Evolutionary conservation across 495 filamentous ascomycete species (phyloP).

Genomic region (Schizothecium vesticola): DNA sequence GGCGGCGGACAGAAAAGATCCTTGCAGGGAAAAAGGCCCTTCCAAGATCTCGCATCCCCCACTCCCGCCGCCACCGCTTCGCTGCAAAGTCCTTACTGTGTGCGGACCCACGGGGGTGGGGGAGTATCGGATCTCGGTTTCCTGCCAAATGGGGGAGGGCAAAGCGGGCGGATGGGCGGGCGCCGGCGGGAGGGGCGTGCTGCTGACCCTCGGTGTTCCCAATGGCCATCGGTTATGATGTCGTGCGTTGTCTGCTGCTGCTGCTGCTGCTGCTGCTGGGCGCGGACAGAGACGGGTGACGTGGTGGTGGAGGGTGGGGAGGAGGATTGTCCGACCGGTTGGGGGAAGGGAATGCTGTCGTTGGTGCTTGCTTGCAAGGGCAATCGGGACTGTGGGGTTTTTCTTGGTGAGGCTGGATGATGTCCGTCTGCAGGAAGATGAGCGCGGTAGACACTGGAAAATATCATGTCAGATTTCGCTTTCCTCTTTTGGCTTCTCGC

Average conservation of each 20-base stretch:
- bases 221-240: background rate
- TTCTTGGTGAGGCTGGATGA: background rate
- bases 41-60: background rate
- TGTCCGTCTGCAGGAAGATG: background rate
- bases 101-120: background rate
- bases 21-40: background rate
- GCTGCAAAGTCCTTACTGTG: background rate
- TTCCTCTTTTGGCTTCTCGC: background rate
- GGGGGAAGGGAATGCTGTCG: background rate
- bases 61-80: background rate
- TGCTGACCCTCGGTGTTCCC: background rate
- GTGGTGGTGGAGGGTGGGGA: background rate
- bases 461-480: background rate
- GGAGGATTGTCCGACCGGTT: background rate
- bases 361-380: background rate
- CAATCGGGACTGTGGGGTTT: background rate
- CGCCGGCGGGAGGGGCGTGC: background rate
- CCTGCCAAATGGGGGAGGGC: background rate
- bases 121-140: background rate
- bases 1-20: constrained; percentile 1
- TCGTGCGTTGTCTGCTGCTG: background rate
- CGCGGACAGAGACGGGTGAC: background rate
- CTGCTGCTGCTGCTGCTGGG: background rate
- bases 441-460: background rate
- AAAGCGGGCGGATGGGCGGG: background rate